A percentile compares a stretch with the other conserved stretches of the same genome.
These are phyloP conservation scores for Cercospora sp. DNA, from an alignment of 2,329 filamentous ascomycete genomes.

Conservation along the genomic window DNA sequence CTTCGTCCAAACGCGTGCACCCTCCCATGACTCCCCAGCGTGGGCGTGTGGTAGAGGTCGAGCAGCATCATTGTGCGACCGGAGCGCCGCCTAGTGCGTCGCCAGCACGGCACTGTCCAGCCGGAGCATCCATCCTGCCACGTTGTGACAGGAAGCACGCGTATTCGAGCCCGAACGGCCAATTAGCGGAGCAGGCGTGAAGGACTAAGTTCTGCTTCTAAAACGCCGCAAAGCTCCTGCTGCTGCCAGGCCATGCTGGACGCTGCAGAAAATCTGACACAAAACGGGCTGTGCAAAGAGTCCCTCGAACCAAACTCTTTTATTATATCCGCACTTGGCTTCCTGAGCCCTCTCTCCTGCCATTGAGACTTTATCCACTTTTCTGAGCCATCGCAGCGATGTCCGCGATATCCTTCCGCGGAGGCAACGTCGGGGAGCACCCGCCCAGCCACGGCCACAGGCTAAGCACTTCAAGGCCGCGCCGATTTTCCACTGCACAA, in stretches of 20 bases:
- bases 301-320: background rate
- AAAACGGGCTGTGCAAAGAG: background rate
- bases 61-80: background rate
- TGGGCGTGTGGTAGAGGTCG: background rate
- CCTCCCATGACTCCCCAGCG: background rate
- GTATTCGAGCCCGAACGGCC: background rate
- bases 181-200: background rate
- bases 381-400: background rate
- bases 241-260: background rate
- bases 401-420: constrained; percentile 12
- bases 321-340: background rate
- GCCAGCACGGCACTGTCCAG: background rate
- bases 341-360: background rate
- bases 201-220: background rate
- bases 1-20: background rate
- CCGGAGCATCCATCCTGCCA: background rate
- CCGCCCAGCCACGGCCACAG: constrained; percentile 11
- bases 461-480: constrained; percentile 12
- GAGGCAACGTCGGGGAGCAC: constrained; percentile 12
- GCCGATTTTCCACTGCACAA: constrained; percentile 27
- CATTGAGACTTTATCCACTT: background rate
- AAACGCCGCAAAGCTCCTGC: background rate
- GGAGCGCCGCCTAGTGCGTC: background rate
- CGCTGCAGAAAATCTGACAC: background rate
- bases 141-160: background rate